A percentile compares a stretch with the other conserved stretches of the same genome.
Evolutionary conservation across 2,329 filamentous ascomycete species (phyloP).

Genomic region (Penicillium sp.): DNA sequence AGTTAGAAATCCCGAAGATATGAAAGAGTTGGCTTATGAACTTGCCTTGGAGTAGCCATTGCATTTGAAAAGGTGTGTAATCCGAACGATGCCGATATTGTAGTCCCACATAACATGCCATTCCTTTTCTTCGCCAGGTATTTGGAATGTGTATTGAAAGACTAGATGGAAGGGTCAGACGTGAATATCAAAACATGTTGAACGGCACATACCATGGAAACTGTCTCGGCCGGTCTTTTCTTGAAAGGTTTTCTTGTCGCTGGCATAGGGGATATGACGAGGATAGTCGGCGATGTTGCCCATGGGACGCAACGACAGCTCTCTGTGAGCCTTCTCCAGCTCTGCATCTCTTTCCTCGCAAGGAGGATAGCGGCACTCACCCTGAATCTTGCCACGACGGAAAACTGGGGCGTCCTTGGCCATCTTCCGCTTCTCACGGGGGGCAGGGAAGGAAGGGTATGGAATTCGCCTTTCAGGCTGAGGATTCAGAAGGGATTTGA

Average conservation of each 20-base stretch:
- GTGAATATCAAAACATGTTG: neutral
- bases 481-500: conserved; percentile 67
- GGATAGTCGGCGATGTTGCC: conserved; percentile 61
- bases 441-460: conserved; percentile 13
- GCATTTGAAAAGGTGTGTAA: conserved; percentile 93
- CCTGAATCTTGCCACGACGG: conserved; percentile 61
- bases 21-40: neutral
- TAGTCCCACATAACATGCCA: conserved; percentile 96
- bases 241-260: conserved; percentile 85
- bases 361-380: conserved; percentile 70
- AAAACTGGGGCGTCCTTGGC: conserved; percentile 66
- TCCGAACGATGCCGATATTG: conserved; percentile 87
- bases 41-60: conserved; percentile 81
- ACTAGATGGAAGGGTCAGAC: conserved; percentile 23
- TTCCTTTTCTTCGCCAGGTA: conserved; percentile 64
- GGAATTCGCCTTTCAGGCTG: conserved; percentile 39
- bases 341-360: conserved; percentile 65
- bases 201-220: conserved; percentile 68
- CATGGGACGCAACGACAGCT: conserved; percentile 65
- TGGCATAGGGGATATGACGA: conserved; percentile 88
- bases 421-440: conserved; percentile 52
- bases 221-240: conserved; percentile 83
- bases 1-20: neutral
- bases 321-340: conserved; percentile 58
- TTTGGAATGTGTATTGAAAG: conserved; percentile 71